These are phyloP conservation scores for Haplographium delicatum DNA, from an alignment of 495 filamentous ascomycete species.

Conservation along the genomic window DNA sequence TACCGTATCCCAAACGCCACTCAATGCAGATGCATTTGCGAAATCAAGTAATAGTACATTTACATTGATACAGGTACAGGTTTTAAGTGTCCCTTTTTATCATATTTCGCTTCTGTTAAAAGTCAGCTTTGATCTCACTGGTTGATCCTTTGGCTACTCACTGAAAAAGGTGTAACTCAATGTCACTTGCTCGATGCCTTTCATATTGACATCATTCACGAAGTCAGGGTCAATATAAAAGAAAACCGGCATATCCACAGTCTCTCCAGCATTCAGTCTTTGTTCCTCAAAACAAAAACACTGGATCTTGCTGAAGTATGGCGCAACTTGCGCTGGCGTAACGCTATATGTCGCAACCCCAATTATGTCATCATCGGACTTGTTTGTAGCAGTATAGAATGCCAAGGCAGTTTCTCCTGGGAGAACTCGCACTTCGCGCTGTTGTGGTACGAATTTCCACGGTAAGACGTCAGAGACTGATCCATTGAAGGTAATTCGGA, in stretches of 20 bases:
- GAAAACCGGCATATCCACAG: slow-evolving; percentile 99
- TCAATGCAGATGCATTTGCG: slow-evolving; percentile 18
- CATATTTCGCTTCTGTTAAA: slow-evolving; percentile 71
- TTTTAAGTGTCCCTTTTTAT: slow-evolving; percentile 60
- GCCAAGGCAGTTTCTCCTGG: slow-evolving; percentile 96
- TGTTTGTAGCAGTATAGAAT: slow-evolving; percentile 97
- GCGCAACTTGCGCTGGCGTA: slow-evolving; percentile 90
- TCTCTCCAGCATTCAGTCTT: slow-evolving; percentile 89
- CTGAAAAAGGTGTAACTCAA: slow-evolving; percentile 98
- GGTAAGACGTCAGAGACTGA: slow-evolving; percentile 92
- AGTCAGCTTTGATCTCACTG: background rate
- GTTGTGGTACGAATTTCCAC: slow-evolving; percentile 96
- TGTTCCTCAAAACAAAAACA: slow-evolving; percentile 99
- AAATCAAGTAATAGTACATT: slow-evolving; percentile 14
- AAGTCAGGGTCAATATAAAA: slow-evolving; percentile 99
- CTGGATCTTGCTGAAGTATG: slow-evolving; percentile 99
- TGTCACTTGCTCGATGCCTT: slow-evolving; percentile 88
- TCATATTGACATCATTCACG: slow-evolving; percentile 86
- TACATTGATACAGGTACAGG: slow-evolving; percentile 16
- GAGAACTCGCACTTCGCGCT: slow-evolving; percentile 90
- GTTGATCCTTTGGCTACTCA: slow-evolving; percentile 42
- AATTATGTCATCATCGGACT: slow-evolving; percentile 84
- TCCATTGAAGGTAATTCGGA: slow-evolving; percentile 93
- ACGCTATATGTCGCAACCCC: slow-evolving; percentile 97
- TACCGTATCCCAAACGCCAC: slow-evolving; percentile 7